These are phyloP conservation scores for Acer yangbiense DNA, from an alignment of 345 rosid genomes.

Conservation along the genomic window DNA sequence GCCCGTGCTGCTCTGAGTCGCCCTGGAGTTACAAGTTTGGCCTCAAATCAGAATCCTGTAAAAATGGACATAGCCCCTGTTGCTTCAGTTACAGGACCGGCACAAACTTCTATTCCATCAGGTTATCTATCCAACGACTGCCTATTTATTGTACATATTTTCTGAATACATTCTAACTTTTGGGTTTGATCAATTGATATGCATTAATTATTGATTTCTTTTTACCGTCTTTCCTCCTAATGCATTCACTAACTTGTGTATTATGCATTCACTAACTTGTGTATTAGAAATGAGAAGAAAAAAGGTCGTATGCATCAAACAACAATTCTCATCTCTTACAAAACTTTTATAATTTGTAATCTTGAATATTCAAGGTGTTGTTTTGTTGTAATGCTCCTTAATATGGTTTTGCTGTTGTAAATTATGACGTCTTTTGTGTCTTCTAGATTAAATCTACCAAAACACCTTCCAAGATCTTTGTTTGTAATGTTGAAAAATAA, in stretches of 20 bases:
- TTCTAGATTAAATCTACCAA: not conserved
- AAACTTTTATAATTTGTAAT: not conserved
- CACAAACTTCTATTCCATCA: conserved; percentile 62
- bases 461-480: not conserved
- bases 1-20: conserved; percentile 86
- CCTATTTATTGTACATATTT: conserved; percentile 13
- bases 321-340: not conserved
- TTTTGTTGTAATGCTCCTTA: not conserved
- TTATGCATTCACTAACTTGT: too few species aligned
- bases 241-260: too few species aligned
- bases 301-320: not conserved
- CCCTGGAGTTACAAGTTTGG: conserved; percentile 63
- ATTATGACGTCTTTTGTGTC: not conserved
- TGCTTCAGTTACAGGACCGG: conserved; percentile 64
- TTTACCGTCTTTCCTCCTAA: not conserved
- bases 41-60: conserved; percentile 71
- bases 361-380: not conserved
- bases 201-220: conserved; percentile 11
- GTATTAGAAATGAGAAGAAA: not conserved
- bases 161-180: conserved; percentile 1
- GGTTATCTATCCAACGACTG: conserved; percentile 41
- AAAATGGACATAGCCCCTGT: conserved; percentile 80
- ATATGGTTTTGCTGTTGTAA: not conserved
- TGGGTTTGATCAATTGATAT: conserved; percentile 18
- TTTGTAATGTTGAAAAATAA: not conserved